Percentiles rank a stretch among this genome's conserved stretches.
These are phyloP conservation scores for Mrakia blollopis DNA, from an alignment of 768 basidiomycete genomes.

Conservation along the genomic window DNA sequence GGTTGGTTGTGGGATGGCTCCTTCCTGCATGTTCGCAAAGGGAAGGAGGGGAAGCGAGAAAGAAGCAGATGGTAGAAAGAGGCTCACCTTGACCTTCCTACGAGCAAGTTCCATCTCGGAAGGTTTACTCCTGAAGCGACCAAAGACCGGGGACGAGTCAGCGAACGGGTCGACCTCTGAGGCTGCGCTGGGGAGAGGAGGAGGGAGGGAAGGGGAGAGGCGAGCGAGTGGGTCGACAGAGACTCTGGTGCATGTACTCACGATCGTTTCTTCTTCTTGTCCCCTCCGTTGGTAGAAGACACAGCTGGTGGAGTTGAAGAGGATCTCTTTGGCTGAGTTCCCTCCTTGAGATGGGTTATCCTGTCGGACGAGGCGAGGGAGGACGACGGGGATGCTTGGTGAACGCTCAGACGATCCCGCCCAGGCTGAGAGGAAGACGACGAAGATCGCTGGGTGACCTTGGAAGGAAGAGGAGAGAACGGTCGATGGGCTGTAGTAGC, in stretches of 20 bases:
- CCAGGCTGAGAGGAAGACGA: background rate
- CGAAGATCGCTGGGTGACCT: background rate
- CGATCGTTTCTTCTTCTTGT: slow-evolving; percentile 17
- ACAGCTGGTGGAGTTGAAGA: background rate
- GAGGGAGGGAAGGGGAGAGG: background rate
- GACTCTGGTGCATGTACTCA: background rate
- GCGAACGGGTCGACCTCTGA: background rate
- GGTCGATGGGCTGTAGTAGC: background rate
- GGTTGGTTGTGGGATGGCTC: background rate
- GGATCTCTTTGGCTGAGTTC: background rate
- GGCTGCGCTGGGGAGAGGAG: background rate
- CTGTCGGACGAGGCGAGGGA: background rate
- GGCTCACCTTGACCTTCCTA: slow-evolving; percentile 28
- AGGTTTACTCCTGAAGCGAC: background rate
- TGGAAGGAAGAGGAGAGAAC: background rate
- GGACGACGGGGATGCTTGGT: background rate
- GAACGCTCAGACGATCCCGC: background rate
- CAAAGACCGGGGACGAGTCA: background rate
- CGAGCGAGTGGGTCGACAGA: background rate
- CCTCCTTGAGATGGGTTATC: background rate
- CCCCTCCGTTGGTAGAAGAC: background rate
- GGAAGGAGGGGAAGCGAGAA: background rate
- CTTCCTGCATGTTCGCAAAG: background rate
- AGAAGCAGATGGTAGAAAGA: background rate
- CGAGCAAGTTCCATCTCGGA: slow-evolving; percentile 23